Evolutionary conservation across 257 asterid genomes (phyloP).

Genomic region (Solanum rostratum): DNA sequence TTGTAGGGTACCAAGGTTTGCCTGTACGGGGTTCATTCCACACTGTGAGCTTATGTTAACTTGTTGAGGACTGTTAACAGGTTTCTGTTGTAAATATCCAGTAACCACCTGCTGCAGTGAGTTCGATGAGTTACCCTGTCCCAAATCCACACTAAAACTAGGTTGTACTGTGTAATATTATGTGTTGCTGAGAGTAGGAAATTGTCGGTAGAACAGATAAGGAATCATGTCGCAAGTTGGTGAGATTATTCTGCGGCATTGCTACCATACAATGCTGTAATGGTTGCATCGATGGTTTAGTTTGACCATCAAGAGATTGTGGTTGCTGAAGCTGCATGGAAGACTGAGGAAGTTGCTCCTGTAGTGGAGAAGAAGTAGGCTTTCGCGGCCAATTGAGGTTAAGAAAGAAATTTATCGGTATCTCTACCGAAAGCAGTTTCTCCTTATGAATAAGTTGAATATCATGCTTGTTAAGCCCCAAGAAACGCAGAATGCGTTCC

Average conservation of each 20-base stretch:
- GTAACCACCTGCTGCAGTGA: conserved; percentile 67
- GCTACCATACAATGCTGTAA: conserved; percentile 1
- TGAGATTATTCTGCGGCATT: no score
- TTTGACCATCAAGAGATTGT: conserved; percentile 67
- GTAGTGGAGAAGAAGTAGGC: conserved; percentile 44
- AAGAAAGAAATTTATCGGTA: conserved; percentile 54
- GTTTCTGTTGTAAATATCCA: conserved; percentile 59
- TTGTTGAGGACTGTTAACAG: conserved; percentile 56
- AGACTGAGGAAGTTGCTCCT: conserved; percentile 15
- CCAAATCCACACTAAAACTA: conserved; percentile 46
- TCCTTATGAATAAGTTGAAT: conserved; percentile 51
- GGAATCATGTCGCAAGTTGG: conserved; percentile 53
- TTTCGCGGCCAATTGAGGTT: conserved; percentile 52
- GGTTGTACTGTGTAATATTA: conserved; percentile 53
- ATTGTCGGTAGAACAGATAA: conserved; percentile 37
- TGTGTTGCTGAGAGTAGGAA: conserved; percentile 57
- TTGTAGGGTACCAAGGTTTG: conserved; percentile 54
- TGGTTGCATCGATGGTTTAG: conserved; percentile 62
- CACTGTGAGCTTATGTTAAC: conserved; percentile 52
- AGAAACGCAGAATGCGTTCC: conserved; percentile 49
- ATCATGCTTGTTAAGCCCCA: conserved; percentile 49
- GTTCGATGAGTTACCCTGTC: conserved; percentile 53
- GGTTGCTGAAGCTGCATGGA: no score
- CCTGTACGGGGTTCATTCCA: conserved; percentile 40
- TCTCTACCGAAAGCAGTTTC: conserved; percentile 46